Evolutionary conservation across 768 basidiomycete species (phyloP).

Genomic region (Termitomyces sp.): DNA sequence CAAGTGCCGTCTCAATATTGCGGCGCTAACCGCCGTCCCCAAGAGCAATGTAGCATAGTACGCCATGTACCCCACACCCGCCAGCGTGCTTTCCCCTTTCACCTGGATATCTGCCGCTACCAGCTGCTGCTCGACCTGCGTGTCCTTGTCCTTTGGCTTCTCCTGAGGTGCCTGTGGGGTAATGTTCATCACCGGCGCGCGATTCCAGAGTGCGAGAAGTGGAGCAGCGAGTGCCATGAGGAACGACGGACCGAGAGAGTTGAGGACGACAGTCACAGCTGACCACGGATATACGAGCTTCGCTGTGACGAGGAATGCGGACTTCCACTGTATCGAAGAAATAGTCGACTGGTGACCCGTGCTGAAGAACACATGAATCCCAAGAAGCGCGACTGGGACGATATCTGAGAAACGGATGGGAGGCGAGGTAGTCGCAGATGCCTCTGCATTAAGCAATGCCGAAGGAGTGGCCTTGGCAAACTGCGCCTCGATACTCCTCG

Average conservation of each 20-base stretch:
- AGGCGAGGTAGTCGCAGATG: constrained; percentile 24
- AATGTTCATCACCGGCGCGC: constrained; percentile 49
- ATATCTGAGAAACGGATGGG: constrained; percentile 62
- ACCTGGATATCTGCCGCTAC: constrained; percentile 26
- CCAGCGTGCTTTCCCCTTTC: constrained; percentile 41
- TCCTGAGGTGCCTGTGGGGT: neutral
- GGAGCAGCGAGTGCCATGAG: constrained; percentile 64
- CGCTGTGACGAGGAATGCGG: constrained; percentile 78
- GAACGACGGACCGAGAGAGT: constrained; percentile 73
- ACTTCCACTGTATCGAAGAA: constrained; percentile 92
- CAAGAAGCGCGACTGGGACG: constrained; percentile 71
- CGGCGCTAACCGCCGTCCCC: constrained; percentile 68
- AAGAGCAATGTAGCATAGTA: constrained; percentile 67
- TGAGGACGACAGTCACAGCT: constrained; percentile 67
- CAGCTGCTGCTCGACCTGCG: constrained; percentile 1
- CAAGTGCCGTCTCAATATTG: constrained; percentile 75
- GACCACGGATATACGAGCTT: constrained; percentile 71
- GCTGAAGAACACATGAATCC: constrained; percentile 72
- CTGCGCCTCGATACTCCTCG: constrained; percentile 44
- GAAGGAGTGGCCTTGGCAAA: constrained; percentile 48
- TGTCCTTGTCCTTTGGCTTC: neutral
- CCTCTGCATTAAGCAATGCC: constrained; percentile 31
- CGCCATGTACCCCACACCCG: constrained; percentile 59
- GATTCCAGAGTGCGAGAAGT: constrained; percentile 80
- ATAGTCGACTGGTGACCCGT: constrained; percentile 93